phyloP scores from a whole-genome alignment of 2,329 filamentous ascomycete species.

The Colletotrichum acutatum region DNA sequence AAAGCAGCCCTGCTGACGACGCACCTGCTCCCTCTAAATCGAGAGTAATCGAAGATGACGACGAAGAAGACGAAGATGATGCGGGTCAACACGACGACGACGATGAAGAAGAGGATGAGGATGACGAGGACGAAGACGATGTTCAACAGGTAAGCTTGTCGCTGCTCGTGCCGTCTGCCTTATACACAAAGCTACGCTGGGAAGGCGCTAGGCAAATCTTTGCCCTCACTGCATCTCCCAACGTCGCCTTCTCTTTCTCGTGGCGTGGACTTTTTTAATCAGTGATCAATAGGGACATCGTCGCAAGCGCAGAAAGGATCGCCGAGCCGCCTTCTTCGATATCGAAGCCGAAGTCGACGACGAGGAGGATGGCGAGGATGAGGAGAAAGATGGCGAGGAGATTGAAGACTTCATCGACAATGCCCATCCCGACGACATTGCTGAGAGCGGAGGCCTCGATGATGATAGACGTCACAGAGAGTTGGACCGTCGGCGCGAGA shows the following conservation, averaged over 20 bases:
- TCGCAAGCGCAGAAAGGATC: constrained; percentile 82
- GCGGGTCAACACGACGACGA: constrained; percentile 48
- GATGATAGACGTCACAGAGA: constrained; percentile 95
- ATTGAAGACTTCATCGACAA: constrained; percentile 88
- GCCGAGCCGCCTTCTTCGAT: constrained; percentile 91
- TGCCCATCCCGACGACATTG: constrained; percentile 89
- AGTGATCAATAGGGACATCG: constrained; percentile 66
- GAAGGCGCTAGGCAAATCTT: not conserved
- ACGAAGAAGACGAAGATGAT: constrained; percentile 55
- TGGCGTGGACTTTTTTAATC: not conserved
- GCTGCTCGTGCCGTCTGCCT: not conserved
- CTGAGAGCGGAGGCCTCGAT: constrained; percentile 80
- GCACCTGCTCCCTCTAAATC: constrained; percentile 40
- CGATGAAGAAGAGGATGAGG: constrained; percentile 49
- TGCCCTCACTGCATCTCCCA: not conserved
- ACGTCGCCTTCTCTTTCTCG: not conserved
- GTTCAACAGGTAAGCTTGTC: constrained; percentile 68
- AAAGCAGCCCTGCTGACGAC: constrained; percentile 54
- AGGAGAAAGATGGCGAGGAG: constrained; percentile 88
- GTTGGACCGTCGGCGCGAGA: constrained; percentile 90
- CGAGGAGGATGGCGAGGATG: constrained; percentile 87
- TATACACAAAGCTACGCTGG: too few relatives aligned
- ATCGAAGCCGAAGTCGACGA: constrained; percentile 98
- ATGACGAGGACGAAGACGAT: constrained; percentile 72
- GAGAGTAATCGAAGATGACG: constrained; percentile 45